Evolutionary conservation across 2,329 filamentous ascomycete species (phyloP), one percentile per base, ranked within the genome.

Genomic region (Rutstroemia sp.): DNA sequence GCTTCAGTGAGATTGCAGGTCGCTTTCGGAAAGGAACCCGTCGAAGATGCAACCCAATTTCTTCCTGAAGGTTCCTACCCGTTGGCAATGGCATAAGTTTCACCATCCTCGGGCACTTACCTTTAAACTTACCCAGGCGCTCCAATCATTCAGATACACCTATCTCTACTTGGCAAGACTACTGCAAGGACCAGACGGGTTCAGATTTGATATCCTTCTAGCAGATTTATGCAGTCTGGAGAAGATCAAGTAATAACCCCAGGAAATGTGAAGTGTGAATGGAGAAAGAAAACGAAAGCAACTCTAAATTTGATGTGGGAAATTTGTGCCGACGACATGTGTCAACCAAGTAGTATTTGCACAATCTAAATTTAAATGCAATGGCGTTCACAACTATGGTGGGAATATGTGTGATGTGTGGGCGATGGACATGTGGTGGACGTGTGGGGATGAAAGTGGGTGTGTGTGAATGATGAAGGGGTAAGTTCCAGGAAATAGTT

Each of bases 31-130:
- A 50, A 39, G 7, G 46, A 18, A 6, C n/a, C 52, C 46, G 46
- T 49, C 45, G 46, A 50, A 55, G 38, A 55, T 50, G 25, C 10
- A 23, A 55, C 25, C 25, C 48, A 27, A 54, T 41, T 41, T 54
- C 42, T 49, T 39, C 34, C 37, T 21, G 42, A 38, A 42, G 25
- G 18, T 37, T 44, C 37, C 38, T 55, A 50, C 16, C 52, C 52
- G 52, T 34, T 54, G 18, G 47, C 44, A 49, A n/a, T 54, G 18
- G 47, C 44, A 49, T 23, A 37, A 50, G 18, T 37, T 37, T 42
- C 37, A 50, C 23, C 9, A 23, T 34, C 18, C 4, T 16, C 27
- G 25, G 37, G 38, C 19, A 16, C 30, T 38, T 38, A 25, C 12
- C n/a, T 23, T 49, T 38, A 42, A 42, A 16, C 41, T 49, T 34